Base-by-base conservation (phyloP, 345 rosid species). In the Citrus inodora region DNA sequence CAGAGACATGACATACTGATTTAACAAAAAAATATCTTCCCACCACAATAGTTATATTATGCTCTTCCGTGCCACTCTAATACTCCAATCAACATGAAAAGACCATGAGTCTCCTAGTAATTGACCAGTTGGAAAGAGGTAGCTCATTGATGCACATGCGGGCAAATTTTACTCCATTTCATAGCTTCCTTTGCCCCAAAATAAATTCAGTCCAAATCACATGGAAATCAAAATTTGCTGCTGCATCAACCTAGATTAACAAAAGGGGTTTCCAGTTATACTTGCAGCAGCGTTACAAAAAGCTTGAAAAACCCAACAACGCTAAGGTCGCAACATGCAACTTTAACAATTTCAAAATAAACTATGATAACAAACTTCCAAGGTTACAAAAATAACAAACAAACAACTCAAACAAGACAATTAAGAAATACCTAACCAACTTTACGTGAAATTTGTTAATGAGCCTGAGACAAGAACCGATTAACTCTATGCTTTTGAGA, bases 191-290 rank as follows among this genome's bases (percentile, higher is more conserved):
- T 40, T 58, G 63, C 28, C 67, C 22, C 32, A 21, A 6, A 27
- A 13, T 51, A 27, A 42, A 46, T 35, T 24, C 25, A 40, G 30
- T 62, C 70, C 25, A 32, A 28, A 28, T 46, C 65, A 68, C 17
- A 17, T 42, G 65, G 65, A 48, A 74, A 71, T 53, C 73, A 73
- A 32, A 9, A 69, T 25, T 70, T 55, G 11, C 42, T 32, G 14
- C 24, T 14, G 9, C 42, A 33, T 35, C 62, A 71, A 33, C 56
- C 38, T 46, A 46, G 51, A 11, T 46, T 9, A 63, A 58, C 42
- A 55, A 63, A 73, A 63, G 69, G 37, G 67, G 24, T 37, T 74
- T 72, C 74, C 77, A 79, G 80, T 76, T 22, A 69, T 77, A 78
- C 78, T 85, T 78, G 80, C 56, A 76, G 28, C 62, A 53, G 58